Evolutionary conservation across 2,329 filamentous ascomycete genomes (phyloP).

Genomic region (Alternaria angustiovoidea): DNA sequence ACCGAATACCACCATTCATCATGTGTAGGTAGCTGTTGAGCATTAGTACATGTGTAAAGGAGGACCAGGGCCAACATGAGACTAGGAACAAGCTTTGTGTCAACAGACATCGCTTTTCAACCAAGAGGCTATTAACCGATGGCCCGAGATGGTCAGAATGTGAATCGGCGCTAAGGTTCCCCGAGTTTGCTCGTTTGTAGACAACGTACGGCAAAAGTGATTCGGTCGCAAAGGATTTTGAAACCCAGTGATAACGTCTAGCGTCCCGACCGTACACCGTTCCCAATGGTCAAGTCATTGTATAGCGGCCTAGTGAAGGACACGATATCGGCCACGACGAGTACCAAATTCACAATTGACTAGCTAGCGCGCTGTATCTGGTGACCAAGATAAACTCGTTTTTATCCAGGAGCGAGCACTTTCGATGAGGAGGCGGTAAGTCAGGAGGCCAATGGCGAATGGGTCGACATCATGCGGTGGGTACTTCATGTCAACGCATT

Average conservation of each 20-base stretch:
- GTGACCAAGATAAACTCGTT: not conserved
- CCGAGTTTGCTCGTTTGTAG: not conserved
- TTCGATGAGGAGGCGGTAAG: not conserved
- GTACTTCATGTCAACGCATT: not conserved
- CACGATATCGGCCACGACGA: not conserved
- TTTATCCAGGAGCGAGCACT: not conserved
- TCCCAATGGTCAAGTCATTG: not conserved
- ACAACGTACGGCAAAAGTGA: not conserved
- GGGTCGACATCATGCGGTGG: not conserved
- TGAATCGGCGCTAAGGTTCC: not conserved
- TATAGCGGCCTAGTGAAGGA: not conserved
- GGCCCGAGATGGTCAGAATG: not conserved
- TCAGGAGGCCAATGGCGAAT: not conserved
- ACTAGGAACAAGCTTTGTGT: not conserved
- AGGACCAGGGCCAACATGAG: not conserved
- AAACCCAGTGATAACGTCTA: not conserved
- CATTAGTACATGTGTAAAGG: not conserved
- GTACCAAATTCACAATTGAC: not conserved
- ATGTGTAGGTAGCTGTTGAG: not conserved
- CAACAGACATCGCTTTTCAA: not conserved
- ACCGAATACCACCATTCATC: not conserved
- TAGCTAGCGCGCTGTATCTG: not conserved
- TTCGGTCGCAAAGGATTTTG: not conserved
- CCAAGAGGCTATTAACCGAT: not conserved
- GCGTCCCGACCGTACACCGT: not conserved